Conservation (phyloP, 2,329 filamentous ascomycete genomes). For the Orbilia quercus region DNA sequence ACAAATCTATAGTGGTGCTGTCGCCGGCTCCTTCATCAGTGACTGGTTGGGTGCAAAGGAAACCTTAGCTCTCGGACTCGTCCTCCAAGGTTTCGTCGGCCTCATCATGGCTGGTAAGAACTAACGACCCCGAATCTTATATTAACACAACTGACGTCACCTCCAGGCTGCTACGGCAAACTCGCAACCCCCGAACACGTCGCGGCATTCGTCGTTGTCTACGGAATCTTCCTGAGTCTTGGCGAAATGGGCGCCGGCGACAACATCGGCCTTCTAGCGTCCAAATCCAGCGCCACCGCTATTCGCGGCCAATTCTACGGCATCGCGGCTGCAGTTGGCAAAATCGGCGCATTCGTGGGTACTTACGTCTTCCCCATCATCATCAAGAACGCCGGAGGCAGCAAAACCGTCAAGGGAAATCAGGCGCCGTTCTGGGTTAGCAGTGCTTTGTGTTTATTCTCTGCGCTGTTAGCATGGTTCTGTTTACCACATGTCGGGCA, state of each 20-base stretch:
- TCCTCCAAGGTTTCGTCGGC: conserved; percentile 79
- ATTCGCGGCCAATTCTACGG: conserved; percentile 84
- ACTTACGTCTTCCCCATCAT: conserved; percentile 84
- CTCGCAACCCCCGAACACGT: conserved; percentile 76
- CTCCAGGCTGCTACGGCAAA: conserved; percentile 80
- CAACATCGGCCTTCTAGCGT: conserved; percentile 87
- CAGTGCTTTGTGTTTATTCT: conserved; percentile 79
- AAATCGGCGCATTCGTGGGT: conserved; percentile 85
- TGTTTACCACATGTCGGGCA: conserved; percentile 81
- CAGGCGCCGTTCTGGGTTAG: conserved; percentile 94
- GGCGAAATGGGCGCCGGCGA: conserved; percentile 88
- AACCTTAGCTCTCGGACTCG: conserved; percentile 77
- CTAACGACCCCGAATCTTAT: not conserved
- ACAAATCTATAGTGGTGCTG: conserved; percentile 69
- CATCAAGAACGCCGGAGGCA: conserved; percentile 70
- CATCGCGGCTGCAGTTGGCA: conserved; percentile 77
- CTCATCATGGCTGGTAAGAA: conserved; percentile 66
- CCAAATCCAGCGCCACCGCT: conserved; percentile 87
- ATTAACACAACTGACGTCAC: conserved; percentile 67
- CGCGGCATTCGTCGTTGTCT: conserved; percentile 80
- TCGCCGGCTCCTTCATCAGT: conserved; percentile 79
- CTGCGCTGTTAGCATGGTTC: conserved; percentile 74
- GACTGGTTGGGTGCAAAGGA: conserved; percentile 71
- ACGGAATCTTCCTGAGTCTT: conserved; percentile 79
- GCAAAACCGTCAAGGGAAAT: conserved; percentile 70